Evolutionary conservation across 495 filamentous ascomycete species (phyloP).

Genomic region (Hyaloscypha variabilis): DNA sequence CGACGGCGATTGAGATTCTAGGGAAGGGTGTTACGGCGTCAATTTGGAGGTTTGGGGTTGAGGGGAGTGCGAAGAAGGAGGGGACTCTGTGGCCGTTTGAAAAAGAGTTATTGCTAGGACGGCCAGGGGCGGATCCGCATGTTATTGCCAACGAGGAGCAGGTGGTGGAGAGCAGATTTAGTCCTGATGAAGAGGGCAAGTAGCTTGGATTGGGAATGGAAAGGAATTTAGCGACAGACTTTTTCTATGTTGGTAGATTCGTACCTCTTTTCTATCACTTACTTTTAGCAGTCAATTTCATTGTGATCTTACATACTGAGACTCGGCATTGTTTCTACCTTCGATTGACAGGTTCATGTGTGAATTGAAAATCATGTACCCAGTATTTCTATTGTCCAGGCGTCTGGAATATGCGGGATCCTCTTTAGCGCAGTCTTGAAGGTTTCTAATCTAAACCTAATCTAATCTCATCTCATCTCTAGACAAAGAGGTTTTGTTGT

Average conservation of each 20-base stretch:
- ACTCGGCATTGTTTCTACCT: too few relatives aligned
- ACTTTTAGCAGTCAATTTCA: neutral
- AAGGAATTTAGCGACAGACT: neutral
- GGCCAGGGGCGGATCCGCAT: neutral
- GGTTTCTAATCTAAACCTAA: too few relatives aligned
- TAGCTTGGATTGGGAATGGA: neutral
- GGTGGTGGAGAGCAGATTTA: neutral
- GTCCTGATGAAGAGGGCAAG: neutral
- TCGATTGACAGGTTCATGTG: too few relatives aligned
- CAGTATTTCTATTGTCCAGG: too few relatives aligned
- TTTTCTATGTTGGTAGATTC: neutral
- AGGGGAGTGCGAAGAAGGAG: neutral
- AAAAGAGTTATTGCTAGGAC: constrained; percentile 15
- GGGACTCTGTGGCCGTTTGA: neutral
- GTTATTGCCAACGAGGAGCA: neutral
- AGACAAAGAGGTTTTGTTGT: too few relatives aligned
- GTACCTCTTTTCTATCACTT: neutral
- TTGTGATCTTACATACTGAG: too few relatives aligned
- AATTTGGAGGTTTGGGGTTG: neutral
- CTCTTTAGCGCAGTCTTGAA: too few relatives aligned
- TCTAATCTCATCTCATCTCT: too few relatives aligned
- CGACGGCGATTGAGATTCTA: neutral
- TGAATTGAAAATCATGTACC: too few relatives aligned
- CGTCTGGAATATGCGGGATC: too few relatives aligned
- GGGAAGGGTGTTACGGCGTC: neutral